Conservation (phyloP, 2,329 filamentous ascomycete genomes). For the Sclerotinia borealis region DNA sequence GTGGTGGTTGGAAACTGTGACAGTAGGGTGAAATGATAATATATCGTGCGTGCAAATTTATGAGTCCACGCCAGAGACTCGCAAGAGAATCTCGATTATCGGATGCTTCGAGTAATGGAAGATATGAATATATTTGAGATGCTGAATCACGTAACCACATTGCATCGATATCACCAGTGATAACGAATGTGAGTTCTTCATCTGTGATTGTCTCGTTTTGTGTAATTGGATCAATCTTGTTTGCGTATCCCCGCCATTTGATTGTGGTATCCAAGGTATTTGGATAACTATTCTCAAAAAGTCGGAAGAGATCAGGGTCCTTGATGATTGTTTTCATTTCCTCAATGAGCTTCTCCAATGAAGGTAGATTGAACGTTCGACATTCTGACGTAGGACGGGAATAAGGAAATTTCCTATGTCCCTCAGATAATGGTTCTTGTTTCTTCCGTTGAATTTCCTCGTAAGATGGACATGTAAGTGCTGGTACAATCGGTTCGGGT, state of each 20-base stretch:
- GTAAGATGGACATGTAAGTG: constrained; percentile 14
- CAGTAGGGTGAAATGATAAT: constrained; percentile 72
- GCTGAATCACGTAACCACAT: constrained; percentile 88
- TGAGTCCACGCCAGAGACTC: constrained; percentile 61
- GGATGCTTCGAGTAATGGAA: constrained; percentile 54
- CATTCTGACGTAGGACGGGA: constrained; percentile 72
- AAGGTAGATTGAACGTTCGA: constrained; percentile 70
- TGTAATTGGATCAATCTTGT: constrained; percentile 36
- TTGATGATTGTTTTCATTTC: constrained; percentile 63
- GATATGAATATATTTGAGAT: constrained; percentile 66
- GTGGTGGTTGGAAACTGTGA: constrained; percentile 83
- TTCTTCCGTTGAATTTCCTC: constrained; percentile 20
- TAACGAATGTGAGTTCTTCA: constrained; percentile 57
- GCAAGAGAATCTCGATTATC: constrained; percentile 52
- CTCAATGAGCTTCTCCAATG: constrained; percentile 69
- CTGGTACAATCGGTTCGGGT: neutral
- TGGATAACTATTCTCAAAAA: constrained; percentile 68
- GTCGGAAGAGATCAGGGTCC: constrained; percentile 66
- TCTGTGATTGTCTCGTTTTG: constrained; percentile 33
- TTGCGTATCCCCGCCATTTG: constrained; percentile 57
- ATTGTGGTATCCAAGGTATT: constrained; percentile 72
- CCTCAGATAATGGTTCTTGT: constrained; percentile 35
- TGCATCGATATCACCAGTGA: constrained; percentile 63
- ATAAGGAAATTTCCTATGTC: constrained; percentile 68
- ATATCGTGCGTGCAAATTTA: constrained; percentile 65